phyloP scores from a whole-genome alignment of 2,329 filamentous ascomycete species.

The Blastomyces parvus region DNA sequence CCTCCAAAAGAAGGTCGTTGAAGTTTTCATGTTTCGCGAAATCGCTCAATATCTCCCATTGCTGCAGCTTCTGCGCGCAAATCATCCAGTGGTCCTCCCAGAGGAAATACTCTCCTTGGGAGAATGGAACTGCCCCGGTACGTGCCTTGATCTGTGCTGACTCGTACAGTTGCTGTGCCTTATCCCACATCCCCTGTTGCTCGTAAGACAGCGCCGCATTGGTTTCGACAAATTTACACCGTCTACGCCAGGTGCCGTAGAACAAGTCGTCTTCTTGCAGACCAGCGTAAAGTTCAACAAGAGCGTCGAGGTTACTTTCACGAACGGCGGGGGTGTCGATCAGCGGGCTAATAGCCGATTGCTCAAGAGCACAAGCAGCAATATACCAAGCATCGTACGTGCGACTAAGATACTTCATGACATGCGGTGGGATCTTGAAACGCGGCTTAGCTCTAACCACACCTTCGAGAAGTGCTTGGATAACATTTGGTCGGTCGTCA shows the following conservation, averaged over 20 bases:
- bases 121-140: constrained; percentile 92
- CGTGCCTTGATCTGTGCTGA: constrained; percentile 93
- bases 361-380: constrained; percentile 81
- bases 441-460: constrained; percentile 74
- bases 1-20: constrained; percentile 89
- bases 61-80: constrained; percentile 94
- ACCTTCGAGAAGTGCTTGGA: constrained; percentile 83
- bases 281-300: constrained; percentile 85
- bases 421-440: constrained; percentile 88
- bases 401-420: constrained; percentile 87
- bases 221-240: constrained; percentile 93
- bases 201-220: constrained; percentile 96
- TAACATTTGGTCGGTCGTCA: constrained; percentile 89
- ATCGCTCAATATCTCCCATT: constrained; percentile 96
- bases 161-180: constrained; percentile 94
- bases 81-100: constrained; percentile 99
- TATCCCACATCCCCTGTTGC: constrained; percentile 99
- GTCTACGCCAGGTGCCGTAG: constrained; percentile 90
- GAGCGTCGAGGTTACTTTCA: constrained; percentile 89
- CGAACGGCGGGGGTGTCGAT: constrained; percentile 74
- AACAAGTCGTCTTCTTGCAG: constrained; percentile 95
- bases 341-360: constrained; percentile 72
- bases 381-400: constrained; percentile 98
- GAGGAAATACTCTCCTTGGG: constrained; percentile 92
- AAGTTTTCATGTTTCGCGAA: constrained; percentile 99